phyloP scores from a whole-genome alignment of 139 green algal genomes.

The Ettlia oleoabundans region DNA sequence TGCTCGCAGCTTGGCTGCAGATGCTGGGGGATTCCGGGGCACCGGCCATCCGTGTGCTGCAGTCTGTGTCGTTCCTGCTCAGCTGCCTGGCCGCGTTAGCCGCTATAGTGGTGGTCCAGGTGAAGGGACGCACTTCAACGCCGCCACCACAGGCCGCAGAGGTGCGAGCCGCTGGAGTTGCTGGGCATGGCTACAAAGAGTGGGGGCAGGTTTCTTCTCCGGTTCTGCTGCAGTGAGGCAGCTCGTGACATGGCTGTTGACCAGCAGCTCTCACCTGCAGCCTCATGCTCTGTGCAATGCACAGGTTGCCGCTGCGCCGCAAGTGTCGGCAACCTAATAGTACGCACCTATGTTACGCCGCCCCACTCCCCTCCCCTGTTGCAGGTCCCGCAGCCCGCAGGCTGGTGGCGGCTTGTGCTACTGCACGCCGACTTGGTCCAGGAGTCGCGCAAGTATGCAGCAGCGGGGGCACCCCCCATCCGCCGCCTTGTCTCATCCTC shows the following conservation, averaged over 20 bases:
- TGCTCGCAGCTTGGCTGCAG: conserved; percentile 23
- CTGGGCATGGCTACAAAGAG: too few relatives aligned
- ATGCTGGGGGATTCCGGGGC: neutral
- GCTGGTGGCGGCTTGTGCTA: conserved; percentile 22
- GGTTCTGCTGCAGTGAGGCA: too few relatives aligned
- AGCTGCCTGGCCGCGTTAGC: conserved; percentile 18
- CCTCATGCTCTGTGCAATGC: too few relatives aligned
- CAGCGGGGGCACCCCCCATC: neutral
- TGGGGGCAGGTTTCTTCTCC: too few relatives aligned
- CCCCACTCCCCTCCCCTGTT: neutral
- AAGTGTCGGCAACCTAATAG: neutral
- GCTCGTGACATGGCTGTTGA: too few relatives aligned
- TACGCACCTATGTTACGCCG: neutral
- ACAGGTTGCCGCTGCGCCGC: too few relatives aligned
- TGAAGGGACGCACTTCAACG: neutral
- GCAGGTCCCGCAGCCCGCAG: neutral
- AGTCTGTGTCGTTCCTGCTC: conserved; percentile 17
- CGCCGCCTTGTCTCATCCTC: conserved; percentile 10
- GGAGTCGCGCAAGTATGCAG: neutral
- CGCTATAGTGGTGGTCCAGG: conserved; percentile 22
- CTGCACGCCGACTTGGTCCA: conserved; percentile 12
- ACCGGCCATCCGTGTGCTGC: neutral
- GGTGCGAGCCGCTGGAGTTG: neutral
- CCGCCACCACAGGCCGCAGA: neutral
- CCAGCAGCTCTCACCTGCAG: too few relatives aligned